Evolutionary conservation across 176 grass and related monocot genomes (phyloP), one percentile per base, ranked within the genome.

Genomic region (Miscanthus lutarioriparius): DNA sequence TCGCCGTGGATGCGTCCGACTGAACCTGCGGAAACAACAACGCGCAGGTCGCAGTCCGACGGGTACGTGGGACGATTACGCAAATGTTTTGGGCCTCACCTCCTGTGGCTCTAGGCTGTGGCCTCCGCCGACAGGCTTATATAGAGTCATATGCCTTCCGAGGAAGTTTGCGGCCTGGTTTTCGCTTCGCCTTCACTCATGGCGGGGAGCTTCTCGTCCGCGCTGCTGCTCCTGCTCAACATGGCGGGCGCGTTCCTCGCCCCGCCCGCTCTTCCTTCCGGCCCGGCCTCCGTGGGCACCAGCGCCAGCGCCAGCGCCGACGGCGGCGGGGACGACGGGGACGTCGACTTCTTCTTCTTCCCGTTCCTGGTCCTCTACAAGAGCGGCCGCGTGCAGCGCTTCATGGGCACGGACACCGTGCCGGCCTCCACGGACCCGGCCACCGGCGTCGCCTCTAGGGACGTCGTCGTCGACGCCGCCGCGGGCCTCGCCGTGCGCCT

Each of bases 341-440:
- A 39, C 61, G 80, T 90, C 27, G 88, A 90, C 25, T 90, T 90
- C 74, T 90, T 87, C 74, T 90, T 90, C 80, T 83, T 86, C 58
- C 90, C 90, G 10, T 90, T 88, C 74, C 70, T 95, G 41, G 67
- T 83, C 26, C 79, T 86, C 54, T 92, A 92, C 74, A 95, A 88
- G 90, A 92, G 82, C 41, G 93, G 93, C 38, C 90, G 85, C 53
- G 87, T 87, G 20, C 13, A 81, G 85, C 84, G 87, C 11, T 83
- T 90, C 74, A 80, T 72, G 33, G 90, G 85, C 73, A 86, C 80
- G 40, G 90, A 92, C 75, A 87, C 83, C 13, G 84, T 94, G 47
- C 87, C 84, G 28, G 81, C 92, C 3, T 76, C 77, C 39, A 58
- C 75, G 3, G 88, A 91, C 71, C 74, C 68, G 3, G 65, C 49